Evolutionary conservation across 768 basidiomycete species (phyloP).

Genomic region (Gloeophyllum trabeum): DNA sequence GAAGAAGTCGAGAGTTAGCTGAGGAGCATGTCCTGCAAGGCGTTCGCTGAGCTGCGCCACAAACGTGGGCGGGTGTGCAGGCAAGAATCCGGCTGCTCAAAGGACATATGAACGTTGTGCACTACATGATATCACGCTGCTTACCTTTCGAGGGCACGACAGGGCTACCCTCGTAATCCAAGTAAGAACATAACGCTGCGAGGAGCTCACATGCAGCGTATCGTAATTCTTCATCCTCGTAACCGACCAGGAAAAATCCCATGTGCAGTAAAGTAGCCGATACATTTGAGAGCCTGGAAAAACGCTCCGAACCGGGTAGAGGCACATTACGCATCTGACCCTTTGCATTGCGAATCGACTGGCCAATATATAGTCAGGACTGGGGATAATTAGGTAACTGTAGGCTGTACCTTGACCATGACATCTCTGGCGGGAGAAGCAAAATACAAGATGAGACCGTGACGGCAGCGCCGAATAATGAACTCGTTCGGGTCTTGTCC

Average conservation of each 20-base stretch:
- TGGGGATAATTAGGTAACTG: no score
- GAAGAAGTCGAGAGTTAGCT: constrained; percentile 80
- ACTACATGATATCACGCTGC: constrained; percentile 6
- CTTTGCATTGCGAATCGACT: constrained; percentile 74
- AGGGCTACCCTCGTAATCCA: constrained; percentile 68
- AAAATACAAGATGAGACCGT: constrained; percentile 67
- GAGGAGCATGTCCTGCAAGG: constrained; percentile 63
- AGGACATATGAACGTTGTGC: constrained; percentile 3
- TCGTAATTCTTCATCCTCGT: constrained; percentile 67
- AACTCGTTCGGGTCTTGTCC: constrained; percentile 74
- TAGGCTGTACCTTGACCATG: constrained; percentile 54
- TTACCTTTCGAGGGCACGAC: constrained; percentile 62
- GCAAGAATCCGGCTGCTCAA: constrained; percentile 52
- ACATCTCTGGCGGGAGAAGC: constrained; percentile 56
- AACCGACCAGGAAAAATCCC: constrained; percentile 68
- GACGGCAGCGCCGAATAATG: constrained; percentile 63
- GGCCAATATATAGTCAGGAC: no score
- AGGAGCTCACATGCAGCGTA: constrained; percentile 73
- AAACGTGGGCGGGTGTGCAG: constrained; percentile 53
- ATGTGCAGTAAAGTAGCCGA: constrained; percentile 82
- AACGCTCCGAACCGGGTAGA: constrained; percentile 44
- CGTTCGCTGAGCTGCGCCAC: constrained; percentile 59
- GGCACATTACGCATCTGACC: constrained; percentile 49
- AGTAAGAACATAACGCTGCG: constrained; percentile 61
- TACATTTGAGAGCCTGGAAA: constrained; percentile 73